Base-by-base conservation (phyloP, 306 rosid genomes). In the Canavalia ensiformis region DNA sequence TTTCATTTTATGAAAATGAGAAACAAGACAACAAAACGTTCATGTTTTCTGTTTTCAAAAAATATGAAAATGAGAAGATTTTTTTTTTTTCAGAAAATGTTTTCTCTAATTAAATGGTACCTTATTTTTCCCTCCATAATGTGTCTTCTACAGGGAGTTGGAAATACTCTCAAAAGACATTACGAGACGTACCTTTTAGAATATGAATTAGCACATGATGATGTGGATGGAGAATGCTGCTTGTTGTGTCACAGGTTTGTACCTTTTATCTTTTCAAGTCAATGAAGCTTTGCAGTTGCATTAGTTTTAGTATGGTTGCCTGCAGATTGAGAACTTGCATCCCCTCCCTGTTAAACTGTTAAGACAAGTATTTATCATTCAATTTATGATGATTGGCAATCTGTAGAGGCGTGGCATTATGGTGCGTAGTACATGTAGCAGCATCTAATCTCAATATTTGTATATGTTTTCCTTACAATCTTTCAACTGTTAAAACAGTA, bases 171-270 rank as follows among this genome's bases (percentile, higher is more conserved):
- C 50, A 96, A 96, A 88, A 85, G 98, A 84, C 99, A 96, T 84
- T 96, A 96, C 11, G 99, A 96, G 87, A 96, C 99, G 55, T 96
- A 96, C 90, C 98, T 96, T 75, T 86, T 93, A 44, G 99, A 96
- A 74, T 96, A 96, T 60, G 99, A 96, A 84, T 80, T 96, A 88
- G 99, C 98, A 72, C 99, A 93, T 73, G 99, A 96, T 76, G 99
- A 96, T 69, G 99, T 93, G 66, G 99, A 93, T 84, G 99, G 99
- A 74, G 99, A 93, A 81, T 96, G 98, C 82, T 96, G 99, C 89
- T 88, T 96, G 90, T 59, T 96, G 83, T 96, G 99, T 87, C 99
- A 88, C 96, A 96, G 99, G 99, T 96, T 84, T 67, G 88, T 62
- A 67, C 82, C 79, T 57, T 76, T 81, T 11, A 49, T 45, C 57